These are phyloP conservation scores for Yarrowia bubula DNA, from an alignment of 805 yeast species.

Conservation along the genomic window DNA sequence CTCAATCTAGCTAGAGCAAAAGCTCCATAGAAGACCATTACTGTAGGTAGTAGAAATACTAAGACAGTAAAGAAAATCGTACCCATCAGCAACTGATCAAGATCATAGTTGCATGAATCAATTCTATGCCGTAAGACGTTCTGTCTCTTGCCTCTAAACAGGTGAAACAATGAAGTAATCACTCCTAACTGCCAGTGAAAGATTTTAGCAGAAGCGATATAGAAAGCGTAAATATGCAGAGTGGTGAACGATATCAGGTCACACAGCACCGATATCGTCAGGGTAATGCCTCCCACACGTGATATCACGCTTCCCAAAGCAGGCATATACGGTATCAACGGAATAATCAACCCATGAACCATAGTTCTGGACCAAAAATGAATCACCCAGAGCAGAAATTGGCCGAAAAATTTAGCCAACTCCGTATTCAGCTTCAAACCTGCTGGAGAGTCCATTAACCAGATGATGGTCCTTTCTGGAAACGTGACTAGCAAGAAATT, in stretches of 20 bases:
- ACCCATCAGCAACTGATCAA: slow-evolving; percentile 85
- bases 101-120: slow-evolving; percentile 77
- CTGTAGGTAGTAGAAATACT: slow-evolving; percentile 79
- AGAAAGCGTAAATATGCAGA: slow-evolving; percentile 73
- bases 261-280: slow-evolving; percentile 60
- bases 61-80: slow-evolving; percentile 81
- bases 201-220: slow-evolving; percentile 72
- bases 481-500: slow-evolving; percentile 44
- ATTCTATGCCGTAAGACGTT: slow-evolving; percentile 81
- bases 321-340: slow-evolving; percentile 38
- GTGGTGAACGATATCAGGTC: slow-evolving; percentile 65
- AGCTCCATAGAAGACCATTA: slow-evolving; percentile 74
- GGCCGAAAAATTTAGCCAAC: slow-evolving; percentile 81
- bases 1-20: slow-evolving; percentile 62
- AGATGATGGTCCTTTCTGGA: slow-evolving; percentile 34
- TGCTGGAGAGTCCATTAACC: slow-evolving; percentile 89
- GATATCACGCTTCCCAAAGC: slow-evolving; percentile 40
- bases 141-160: slow-evolving; percentile 86
- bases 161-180: slow-evolving; percentile 69
- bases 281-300: slow-evolving; percentile 62
- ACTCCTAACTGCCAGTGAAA: slow-evolving; percentile 72
- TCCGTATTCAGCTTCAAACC: slow-evolving; percentile 91
- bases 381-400: slow-evolving; percentile 80
- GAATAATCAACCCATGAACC: slow-evolving; percentile 29
- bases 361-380: slow-evolving; percentile 52